Base-by-base conservation (phyloP, 495 filamentous ascomycete species). In the Amorphotheca resinae region DNA sequence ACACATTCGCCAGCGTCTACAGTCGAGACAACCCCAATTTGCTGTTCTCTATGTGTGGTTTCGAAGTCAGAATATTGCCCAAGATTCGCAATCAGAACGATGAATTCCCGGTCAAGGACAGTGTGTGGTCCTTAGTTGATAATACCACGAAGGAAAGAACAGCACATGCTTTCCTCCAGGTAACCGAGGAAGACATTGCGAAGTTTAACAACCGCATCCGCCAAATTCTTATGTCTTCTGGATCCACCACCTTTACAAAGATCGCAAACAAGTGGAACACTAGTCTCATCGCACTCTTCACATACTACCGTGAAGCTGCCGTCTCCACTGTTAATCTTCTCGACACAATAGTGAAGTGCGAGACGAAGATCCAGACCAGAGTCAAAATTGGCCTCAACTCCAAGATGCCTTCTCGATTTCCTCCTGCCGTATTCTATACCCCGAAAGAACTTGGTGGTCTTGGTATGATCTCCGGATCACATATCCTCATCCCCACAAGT, bases 261-360 rank as follows among this genome's bases (percentile, higher is more conserved):
- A 99, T 99, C 54, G 93, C 93, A 36, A 99, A 99, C 62, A 99
- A 99, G 62, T 99, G 93, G 93, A 99, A 99, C 61, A 96, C 93
- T 0, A 87, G 83, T 5, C 66, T 99, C 44, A 99, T 99, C 56
- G 89, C 93, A n/a, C 71, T 99, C 20, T 99, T 99, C 67, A 99
- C 93, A 0, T 99, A 99, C 61, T 99, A 96, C 58, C 87, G 93
- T 56, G 93, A 99, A 57, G 93, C 93, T 30, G 93, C 88, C 23
- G 87, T 96, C n/a, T 91, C 86, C 7, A 99, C 93, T 1, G 87
- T 96, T 54, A 86, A 87, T 46, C 68, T 99, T 11, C 73, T 99
- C 2, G 93, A 99, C 57, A 96, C 89, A 1, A 99, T 99, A 51
- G 93, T 99, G 52, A 99, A 99, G 62, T 96, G 93, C 55, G 93